phyloP scores from a whole-genome alignment of 192 early-diverging fungal genomes.

The Allomyces javanicus region DNA sequence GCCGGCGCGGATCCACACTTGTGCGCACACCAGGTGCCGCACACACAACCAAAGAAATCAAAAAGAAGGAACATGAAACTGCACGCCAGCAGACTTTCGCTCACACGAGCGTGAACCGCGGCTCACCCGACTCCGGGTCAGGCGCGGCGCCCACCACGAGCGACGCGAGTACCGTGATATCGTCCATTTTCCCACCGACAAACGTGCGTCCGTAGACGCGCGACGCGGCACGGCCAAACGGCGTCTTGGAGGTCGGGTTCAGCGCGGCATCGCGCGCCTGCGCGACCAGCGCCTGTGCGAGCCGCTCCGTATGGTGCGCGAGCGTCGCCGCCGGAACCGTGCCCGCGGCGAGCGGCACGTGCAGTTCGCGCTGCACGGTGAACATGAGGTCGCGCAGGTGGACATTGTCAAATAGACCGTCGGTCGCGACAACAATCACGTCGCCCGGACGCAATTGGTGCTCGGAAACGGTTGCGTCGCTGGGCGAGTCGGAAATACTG shows the following conservation, averaged over 20 bases:
- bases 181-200: background rate
- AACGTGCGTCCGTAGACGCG: background rate
- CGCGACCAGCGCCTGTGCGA: background rate
- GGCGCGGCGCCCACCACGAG: background rate
- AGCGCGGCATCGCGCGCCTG: background rate
- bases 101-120: no score
- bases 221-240: background rate
- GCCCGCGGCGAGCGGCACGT: background rate
- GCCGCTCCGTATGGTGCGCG: background rate
- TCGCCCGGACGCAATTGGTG: slow-evolving; percentile 5
- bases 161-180: background rate
- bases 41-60: no score
- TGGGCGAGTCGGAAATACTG: slow-evolving; percentile 3
- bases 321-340: background rate
- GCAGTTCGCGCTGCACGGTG: background rate
- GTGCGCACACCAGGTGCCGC: no score
- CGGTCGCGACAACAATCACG: slow-evolving; percentile 7
- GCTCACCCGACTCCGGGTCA: no score
- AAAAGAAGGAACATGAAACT: no score
- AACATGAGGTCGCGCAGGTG: background rate
- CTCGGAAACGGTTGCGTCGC: slow-evolving; percentile 1
- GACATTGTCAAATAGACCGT: slow-evolving; percentile 9
- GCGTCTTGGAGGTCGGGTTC: background rate
- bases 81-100: no score
- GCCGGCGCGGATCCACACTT: no score